phyloP scores from a whole-genome alignment of 805 yeast genomes.

The Cyberlindnera euphorbiiphila region DNA sequence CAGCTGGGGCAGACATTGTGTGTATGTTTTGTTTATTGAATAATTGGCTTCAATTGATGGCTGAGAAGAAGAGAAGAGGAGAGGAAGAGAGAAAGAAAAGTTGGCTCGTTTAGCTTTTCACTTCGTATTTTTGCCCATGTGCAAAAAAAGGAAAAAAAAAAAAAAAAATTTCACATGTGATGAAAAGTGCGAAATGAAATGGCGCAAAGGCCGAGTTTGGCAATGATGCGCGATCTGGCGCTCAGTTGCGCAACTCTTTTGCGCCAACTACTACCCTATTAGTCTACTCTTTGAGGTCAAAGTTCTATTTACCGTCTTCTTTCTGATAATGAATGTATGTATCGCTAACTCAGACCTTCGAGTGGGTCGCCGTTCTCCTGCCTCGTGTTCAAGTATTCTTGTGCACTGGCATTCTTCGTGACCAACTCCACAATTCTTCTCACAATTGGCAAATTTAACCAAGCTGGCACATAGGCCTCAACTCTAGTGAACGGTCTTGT shows the following conservation, averaged over 20 bases:
- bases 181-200: constrained; percentile 1
- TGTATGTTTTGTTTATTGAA: constrained; percentile 1
- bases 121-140: constrained; percentile 3
- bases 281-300: too few species aligned
- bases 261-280: too few species aligned
- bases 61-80: not conserved
- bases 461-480: constrained; percentile 92
- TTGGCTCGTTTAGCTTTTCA: constrained; percentile 4
- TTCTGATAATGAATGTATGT: too few species aligned
- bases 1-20: constrained; percentile 56
- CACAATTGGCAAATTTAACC: constrained; percentile 84
- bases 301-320: too few species aligned
- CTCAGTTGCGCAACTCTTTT: too few species aligned
- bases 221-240: constrained; percentile 1
- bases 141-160: constrained; percentile 1
- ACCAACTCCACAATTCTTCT: constrained; percentile 86
- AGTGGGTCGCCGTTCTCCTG: constrained; percentile 20
- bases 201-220: not conserved
- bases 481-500: constrained; percentile 76
- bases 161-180: constrained; percentile 7
- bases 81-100: not conserved
- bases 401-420: constrained; percentile 75
- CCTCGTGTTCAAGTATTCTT: constrained; percentile 39
- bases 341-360: constrained; percentile 3
- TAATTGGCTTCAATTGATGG: not conserved